Percentiles rank a stretch among this genome's conserved stretches.
Conservation (phyloP, 2,329 filamentous ascomycete genomes). For the Aspergillus chevalieri region DNA sequence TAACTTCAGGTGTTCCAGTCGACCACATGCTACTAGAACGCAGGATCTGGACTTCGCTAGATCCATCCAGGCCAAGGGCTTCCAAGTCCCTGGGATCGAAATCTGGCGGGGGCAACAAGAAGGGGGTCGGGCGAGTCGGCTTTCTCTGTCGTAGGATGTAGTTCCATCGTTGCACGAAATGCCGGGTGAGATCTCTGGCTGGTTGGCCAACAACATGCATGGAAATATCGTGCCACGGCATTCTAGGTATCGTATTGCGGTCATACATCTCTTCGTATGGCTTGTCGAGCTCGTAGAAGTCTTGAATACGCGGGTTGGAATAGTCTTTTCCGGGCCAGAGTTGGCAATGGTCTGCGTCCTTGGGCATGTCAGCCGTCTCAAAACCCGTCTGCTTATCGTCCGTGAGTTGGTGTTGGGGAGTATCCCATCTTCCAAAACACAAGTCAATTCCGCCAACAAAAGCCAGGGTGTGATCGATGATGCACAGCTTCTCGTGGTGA, state of each 20-base stretch:
- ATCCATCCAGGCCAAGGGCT: conserved; percentile 79
- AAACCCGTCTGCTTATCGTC: conserved; percentile 96
- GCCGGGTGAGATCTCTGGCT: conserved; percentile 83
- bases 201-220: conserved; percentile 98
- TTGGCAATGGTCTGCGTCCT: conserved; percentile 87
- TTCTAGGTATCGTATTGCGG: conserved; percentile 75
- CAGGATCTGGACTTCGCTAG: conserved; percentile 92
- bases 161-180: conserved; percentile 98
- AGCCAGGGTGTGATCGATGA: conserved; percentile 91
- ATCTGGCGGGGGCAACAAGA: conserved; percentile 87
- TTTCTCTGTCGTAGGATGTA: conserved; percentile 90
- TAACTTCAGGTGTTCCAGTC: conserved; percentile 72
- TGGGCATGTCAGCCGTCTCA: conserved; percentile 67
- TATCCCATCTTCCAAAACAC: conserved; percentile 97
- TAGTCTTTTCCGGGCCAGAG: conserved; percentile 98
- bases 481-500: conserved; percentile 96
- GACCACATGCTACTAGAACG: conserved; percentile 90
- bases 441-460: conserved; percentile 95
- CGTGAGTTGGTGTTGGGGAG: conserved; percentile 79
- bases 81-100: conserved; percentile 82
- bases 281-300: conserved; percentile 88
- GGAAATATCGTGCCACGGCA: conserved; percentile 97
- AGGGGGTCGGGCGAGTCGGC: conserved; percentile 86
- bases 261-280: conserved; percentile 99
- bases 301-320: conserved; percentile 89